Evolutionary conservation across 441 rosid genomes (phyloP).

Genomic region (Syzygium malaccense): DNA sequence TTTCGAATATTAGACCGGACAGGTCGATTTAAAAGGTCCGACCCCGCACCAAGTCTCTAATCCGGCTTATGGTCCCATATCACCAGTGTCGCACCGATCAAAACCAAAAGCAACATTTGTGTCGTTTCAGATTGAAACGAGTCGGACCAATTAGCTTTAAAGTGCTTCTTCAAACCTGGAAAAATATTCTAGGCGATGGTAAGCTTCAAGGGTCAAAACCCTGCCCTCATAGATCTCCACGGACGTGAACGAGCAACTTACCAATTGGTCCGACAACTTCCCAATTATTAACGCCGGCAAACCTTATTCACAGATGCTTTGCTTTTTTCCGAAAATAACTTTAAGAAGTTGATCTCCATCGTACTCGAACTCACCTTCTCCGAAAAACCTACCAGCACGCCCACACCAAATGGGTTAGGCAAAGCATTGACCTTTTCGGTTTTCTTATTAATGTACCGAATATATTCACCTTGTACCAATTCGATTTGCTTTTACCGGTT

Average conservation of each 20-base stretch:
- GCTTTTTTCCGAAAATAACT: not conserved
- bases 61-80: rapidly evolving
- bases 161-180: not conserved
- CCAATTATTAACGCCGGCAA: no score
- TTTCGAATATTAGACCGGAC: rapidly evolving
- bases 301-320: no score
- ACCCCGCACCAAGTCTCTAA: rapidly evolving
- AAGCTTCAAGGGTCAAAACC: not conserved
- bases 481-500: not conserved
- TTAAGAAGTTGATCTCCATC: not conserved
- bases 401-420: not conserved
- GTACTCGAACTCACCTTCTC: not conserved
- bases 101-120: not conserved
- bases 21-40: rapidly evolving
- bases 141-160: rapidly evolving
- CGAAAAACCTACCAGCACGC: not conserved
- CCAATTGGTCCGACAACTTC: not conserved
- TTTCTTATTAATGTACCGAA: not conserved
- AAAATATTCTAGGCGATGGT: not conserved
- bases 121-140: rapidly evolving
- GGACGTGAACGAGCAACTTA: not conserved
- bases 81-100: rapidly evolving
- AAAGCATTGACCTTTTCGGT: not conserved
- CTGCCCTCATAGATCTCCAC: rapidly evolving
- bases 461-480: not conserved